These are phyloP conservation scores for Xerocomus spinulosus DNA, from an alignment of 768 basidiomycete species.

Conservation along the genomic window DNA sequence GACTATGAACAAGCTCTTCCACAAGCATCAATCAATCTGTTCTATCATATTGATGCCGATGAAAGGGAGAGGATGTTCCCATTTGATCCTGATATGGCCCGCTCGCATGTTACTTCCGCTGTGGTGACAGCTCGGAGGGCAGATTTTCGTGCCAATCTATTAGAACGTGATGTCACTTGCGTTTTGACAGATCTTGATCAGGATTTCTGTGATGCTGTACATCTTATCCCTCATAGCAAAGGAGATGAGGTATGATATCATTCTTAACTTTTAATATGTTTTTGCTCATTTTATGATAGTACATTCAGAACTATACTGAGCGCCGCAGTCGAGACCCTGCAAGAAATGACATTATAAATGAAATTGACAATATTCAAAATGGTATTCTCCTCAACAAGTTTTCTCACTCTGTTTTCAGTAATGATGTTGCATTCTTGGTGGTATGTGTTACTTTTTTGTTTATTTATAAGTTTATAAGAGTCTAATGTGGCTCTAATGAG, in stretches of 20 bases:
- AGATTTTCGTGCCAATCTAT: background rate
- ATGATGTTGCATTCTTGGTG: background rate
- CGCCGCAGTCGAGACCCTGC: background rate
- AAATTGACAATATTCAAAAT: constrained; percentile 1
- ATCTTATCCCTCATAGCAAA: constrained; percentile 7
- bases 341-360: background rate
- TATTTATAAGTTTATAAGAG: background rate
- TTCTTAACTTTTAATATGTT: background rate
- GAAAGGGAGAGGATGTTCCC: constrained; percentile 2
- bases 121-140: background rate
- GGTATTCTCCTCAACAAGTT: constrained; percentile 1
- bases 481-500: background rate
- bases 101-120: background rate
- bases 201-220: background rate
- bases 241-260: background rate
- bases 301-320: constrained; percentile 1
- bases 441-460: background rate
- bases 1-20: background rate
- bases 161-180: background rate
- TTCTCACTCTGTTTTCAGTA: background rate
- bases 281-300: background rate
- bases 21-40: background rate
- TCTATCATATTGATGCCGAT: background rate
- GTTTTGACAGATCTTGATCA: background rate
- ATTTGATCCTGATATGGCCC: background rate